A percentile compares a stretch with the other conserved stretches of the same genome.
phyloP scores from a whole-genome alignment of 139 green algal genomes.

The Microglena sp. region DNA sequence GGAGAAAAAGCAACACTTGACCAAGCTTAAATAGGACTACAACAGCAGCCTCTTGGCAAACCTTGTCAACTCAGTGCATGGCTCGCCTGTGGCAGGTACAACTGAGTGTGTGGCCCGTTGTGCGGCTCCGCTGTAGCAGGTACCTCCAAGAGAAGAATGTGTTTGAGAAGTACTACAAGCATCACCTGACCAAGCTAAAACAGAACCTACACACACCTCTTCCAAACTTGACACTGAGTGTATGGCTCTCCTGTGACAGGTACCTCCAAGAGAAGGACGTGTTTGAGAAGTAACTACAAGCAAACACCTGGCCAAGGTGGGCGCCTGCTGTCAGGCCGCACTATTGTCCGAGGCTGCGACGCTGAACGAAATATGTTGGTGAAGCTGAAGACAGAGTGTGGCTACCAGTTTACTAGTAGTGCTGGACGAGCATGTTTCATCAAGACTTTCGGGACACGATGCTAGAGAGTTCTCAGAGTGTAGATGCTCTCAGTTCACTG shows the following conservation, averaged over 20 bases:
- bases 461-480: too few species aligned
- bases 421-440: too few species aligned
- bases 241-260: slow-evolving; percentile 84
- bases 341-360: slow-evolving; percentile 41
- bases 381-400: slow-evolving; percentile 93
- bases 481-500: too few species aligned
- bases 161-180: slow-evolving; percentile 99
- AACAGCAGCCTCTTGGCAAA: too few species aligned
- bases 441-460: too few species aligned
- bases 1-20: too few species aligned
- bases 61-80: too few species aligned
- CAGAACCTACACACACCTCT: too few species aligned
- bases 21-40: too few species aligned
- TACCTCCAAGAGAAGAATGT: slow-evolving; percentile 96
- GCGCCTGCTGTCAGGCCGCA: slow-evolving; percentile 71
- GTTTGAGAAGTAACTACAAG: slow-evolving; percentile 99
- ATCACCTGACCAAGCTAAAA: slow-evolving; percentile 96
- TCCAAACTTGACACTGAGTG: background rate
- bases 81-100: too few species aligned
- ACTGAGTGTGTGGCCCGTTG: too few species aligned
- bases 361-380: slow-evolving; percentile 87
- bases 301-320: slow-evolving; percentile 97
- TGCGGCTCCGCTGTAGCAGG: too few species aligned
- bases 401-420: slow-evolving; percentile 94
- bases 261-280: slow-evolving; percentile 96